Base-by-base conservation (phyloP, 1,284 basidiomycete genomes). In the Moniliella sp. region DNA sequence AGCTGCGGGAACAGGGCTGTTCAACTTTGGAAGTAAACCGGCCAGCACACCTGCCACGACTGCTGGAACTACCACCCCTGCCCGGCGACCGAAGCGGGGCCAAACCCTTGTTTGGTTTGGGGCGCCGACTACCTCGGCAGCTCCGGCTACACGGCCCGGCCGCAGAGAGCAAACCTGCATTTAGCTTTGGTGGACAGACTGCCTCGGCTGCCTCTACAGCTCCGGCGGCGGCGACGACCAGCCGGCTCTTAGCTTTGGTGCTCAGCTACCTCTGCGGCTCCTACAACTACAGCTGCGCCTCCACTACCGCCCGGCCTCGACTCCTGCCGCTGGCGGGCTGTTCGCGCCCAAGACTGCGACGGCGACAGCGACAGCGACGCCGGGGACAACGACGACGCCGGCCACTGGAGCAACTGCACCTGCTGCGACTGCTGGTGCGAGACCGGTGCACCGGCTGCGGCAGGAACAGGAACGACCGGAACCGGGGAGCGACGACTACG, bases 401-500 rank as follows among this genome's bases (percentile, higher is more conserved):
- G 39, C 55, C 13, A 28, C 33, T 3, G 27, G 38, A 1, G 37
- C 50, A 10, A 27, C 42, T 3, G 12, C 43, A 5, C n/a, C 48
- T 8, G 39, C 55, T 14, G 30, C 34, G 3, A 27, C 39, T n/a
- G 25, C 30, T 25, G 13, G 35, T 12, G 10, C 27, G 17, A 37
- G 1, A 35, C 45, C 3, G 18, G 45, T 4, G 35, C 44, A 15
- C 30, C 46, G 4, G 32, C 17, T 7, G n/a, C 35, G 11, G 3
- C 41, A 21, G 32, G 42, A 5, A 13, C 42, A 1, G 42, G 39
- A 8, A 27, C 43, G 1, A 36, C 49, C 1, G 28, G 34, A 5
- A 45, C 46, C 2, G 39, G 44, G 19, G 19, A 7, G 12, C n/a
- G 25, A 86, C 48, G 76, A 94, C 36, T 88, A 94, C 63, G 72